Evolutionary conservation across 345 rosid genomes (phyloP), one percentile per base, ranked within the genome.

Genomic region (Melastoma malabathricum): DNA sequence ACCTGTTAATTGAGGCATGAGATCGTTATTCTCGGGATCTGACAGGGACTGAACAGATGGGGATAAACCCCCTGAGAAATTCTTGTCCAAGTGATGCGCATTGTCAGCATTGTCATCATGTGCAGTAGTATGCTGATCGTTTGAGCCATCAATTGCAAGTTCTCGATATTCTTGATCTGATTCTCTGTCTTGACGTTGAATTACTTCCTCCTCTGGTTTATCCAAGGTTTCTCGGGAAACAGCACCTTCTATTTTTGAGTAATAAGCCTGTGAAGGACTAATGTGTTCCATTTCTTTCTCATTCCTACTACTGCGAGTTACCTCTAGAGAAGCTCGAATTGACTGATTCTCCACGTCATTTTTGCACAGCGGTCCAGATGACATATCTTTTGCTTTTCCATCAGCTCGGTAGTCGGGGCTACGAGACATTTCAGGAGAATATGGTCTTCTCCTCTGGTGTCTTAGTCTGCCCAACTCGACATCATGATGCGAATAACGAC

Each of bases 401-500:
- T 43, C 19, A 58, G 50, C 52, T 52, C 46, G 38, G 58, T 19
- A 60, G 47, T 60, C 61, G 13, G 57, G 50, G 59, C 57, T 52
- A 29, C 49, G 44, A 48, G 47, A 50, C 59, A 60, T 64, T 60
- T 74, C 69, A 43, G 27, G 25, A 59, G 44, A 18, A 61, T 57
- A 65, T 31, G 45, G 63, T 58, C 57, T 71, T 65, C 68, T 65
- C 65, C 62, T 63, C n/a, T 60, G 63, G 53, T 16, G 51, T 59
- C 64, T 72, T 43, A 74, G 61, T 57, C 63, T 70, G 15, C 69
- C 75, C 39, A 16, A 49, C 54, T 62, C 71, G 54, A 51, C 44
- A 61, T 64, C 75, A 64, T 73, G 75, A 62, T 81, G 89, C 59
- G 38, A 14, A 58, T 63, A 81, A 20, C 84, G 82, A 59, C 84